Conservation (phyloP, 2,329 filamentous ascomycete genomes). For the Ceratocystiopsis sp. region DNA sequence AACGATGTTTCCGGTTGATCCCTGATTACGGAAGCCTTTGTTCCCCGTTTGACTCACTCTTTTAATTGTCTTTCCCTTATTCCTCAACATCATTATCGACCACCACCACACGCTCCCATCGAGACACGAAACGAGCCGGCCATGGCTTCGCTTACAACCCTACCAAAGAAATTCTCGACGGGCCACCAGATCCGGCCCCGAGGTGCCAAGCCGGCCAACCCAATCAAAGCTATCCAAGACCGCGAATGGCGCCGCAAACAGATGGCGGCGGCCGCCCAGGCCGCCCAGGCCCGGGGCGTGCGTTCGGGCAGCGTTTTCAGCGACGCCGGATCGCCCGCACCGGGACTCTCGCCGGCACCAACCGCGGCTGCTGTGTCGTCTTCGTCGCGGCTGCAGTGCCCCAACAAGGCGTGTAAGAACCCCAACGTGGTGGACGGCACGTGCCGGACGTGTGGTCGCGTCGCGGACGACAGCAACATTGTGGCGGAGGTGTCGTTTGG, state of each 20-base stretch:
- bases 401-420: slow-evolving; percentile 42
- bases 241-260: slow-evolving; percentile 26
- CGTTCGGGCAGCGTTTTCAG: slow-evolving; percentile 3
- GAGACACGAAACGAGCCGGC: no score
- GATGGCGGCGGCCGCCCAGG: slow-evolving; percentile 16
- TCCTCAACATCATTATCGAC: no score
- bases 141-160: slow-evolving; percentile 8
- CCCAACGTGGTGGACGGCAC: slow-evolving; percentile 48
- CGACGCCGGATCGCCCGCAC: background rate
- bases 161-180: slow-evolving; percentile 11
- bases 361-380: slow-evolving; percentile 9
- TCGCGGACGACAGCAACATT: slow-evolving; percentile 75
- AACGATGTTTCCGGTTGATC: no score
- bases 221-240: slow-evolving; percentile 34
- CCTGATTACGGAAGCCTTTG: no score
- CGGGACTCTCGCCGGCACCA: background rate
- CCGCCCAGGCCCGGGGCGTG: background rate
- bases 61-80: no score
- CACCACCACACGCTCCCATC: no score
- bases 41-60: no score
- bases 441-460: slow-evolving; percentile 70
- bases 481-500: slow-evolving; percentile 86
- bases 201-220: slow-evolving; percentile 20
- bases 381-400: slow-evolving; percentile 26
- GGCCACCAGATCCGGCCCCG: slow-evolving; percentile 11